A percentile compares a stretch with the other conserved stretches of the same genome.
phyloP scores from a whole-genome alignment of 2,329 filamentous ascomycete genomes.

The Phaeosphaeria sp. region DNA sequence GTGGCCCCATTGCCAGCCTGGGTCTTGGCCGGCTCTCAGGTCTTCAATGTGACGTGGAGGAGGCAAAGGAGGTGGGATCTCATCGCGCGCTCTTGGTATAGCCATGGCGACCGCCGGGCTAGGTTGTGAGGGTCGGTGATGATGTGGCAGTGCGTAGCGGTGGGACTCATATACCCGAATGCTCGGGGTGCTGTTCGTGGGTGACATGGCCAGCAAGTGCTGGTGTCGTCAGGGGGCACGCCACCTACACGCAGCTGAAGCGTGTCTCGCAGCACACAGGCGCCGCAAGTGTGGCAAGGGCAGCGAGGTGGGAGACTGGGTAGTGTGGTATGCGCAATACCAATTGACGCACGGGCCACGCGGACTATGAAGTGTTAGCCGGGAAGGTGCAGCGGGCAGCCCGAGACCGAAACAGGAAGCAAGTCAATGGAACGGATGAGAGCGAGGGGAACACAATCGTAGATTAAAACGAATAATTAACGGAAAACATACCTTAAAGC shows the following conservation, averaged over 20 bases:
- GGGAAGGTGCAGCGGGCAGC: slow-evolving; percentile 19
- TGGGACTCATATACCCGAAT: slow-evolving; percentile 53
- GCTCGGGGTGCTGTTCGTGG: slow-evolving; percentile 47
- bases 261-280: slow-evolving; percentile 29
- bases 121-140: slow-evolving; percentile 45
- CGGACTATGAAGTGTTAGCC: slow-evolving; percentile 3
- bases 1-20: slow-evolving; percentile 70
- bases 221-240: slow-evolving; percentile 33
- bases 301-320: slow-evolving; percentile 23
- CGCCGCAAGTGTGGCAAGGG: slow-evolving; percentile 39
- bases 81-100: slow-evolving; percentile 65
- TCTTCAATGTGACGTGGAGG: slow-evolving; percentile 67
- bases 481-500: neutral
- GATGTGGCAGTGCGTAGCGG: slow-evolving; percentile 41
- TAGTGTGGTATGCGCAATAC: slow-evolving; percentile 15
- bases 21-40: slow-evolving; percentile 64
- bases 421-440: slow-evolving; percentile 9
- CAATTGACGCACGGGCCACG: slow-evolving; percentile 3
- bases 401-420: slow-evolving; percentile 39
- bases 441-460: slow-evolving; percentile 8
- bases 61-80: slow-evolving; percentile 69
- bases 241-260: slow-evolving; percentile 46
- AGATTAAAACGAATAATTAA: neutral
- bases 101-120: slow-evolving; percentile 62
- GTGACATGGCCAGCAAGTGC: slow-evolving; percentile 35